Conservation (phyloP, 768 basidiomycete species). For the Chiua virens region DNA sequence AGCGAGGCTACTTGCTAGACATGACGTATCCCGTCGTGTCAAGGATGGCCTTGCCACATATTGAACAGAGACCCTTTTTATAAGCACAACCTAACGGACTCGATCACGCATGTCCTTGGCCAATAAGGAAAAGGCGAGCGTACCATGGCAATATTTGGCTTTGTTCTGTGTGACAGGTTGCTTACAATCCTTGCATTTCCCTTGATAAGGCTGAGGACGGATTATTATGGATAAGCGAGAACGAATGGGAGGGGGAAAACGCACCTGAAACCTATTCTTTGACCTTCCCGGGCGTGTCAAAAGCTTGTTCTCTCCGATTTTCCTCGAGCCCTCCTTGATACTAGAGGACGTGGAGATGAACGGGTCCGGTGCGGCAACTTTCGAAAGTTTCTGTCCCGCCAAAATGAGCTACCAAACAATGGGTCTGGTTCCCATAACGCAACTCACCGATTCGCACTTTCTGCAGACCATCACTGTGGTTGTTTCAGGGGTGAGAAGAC, state of each 20-base stretch:
- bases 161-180: conserved; percentile 80
- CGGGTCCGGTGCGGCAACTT: conserved; percentile 87
- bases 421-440: conserved; percentile 14
- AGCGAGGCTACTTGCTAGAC: conserved; percentile 65
- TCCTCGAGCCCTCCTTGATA: conserved; percentile 79
- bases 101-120: conserved; percentile 3
- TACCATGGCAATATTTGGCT: conserved; percentile 89
- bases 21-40: conserved; percentile 83
- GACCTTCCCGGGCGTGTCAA: conserved; percentile 66
- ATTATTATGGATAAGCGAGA: conserved; percentile 1
- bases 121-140: conserved; percentile 20
- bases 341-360: conserved; percentile 70
- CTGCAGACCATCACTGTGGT: conserved; percentile 71
- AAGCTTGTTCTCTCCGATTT: conserved; percentile 84
- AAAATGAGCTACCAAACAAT: background rate
- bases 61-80: conserved; percentile 83
- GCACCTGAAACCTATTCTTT: conserved; percentile 76
- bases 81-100: conserved; percentile 71
- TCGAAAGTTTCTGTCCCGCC: conserved; percentile 74
- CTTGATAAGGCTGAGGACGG: conserved; percentile 65
- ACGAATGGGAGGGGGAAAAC: conserved; percentile 25
- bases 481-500: background rate
- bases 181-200: conserved; percentile 88
- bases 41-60: conserved; percentile 84
- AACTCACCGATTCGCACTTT: conserved; percentile 74